These are phyloP conservation scores for Gossypium laxum DNA, from an alignment of 441 rosid genomes.

Conservation along the genomic window DNA sequence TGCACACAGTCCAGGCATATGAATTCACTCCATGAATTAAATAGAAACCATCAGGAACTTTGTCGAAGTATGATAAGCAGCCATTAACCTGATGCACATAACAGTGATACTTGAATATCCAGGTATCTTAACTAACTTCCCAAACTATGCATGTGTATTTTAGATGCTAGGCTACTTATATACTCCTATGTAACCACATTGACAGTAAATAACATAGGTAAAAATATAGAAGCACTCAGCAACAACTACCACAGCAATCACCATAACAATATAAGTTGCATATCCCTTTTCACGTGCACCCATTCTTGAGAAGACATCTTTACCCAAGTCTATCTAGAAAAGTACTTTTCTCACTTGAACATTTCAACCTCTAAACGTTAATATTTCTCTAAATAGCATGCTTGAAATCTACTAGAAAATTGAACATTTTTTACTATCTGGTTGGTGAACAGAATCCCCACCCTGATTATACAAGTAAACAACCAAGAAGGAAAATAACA, in stretches of 20 bases:
- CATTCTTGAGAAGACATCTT: neutral
- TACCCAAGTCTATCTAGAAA: neutral
- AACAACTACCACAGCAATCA: neutral
- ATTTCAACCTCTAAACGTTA: neutral
- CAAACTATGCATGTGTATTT: neutral
- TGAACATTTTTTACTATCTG: neutral
- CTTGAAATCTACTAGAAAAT: neutral
- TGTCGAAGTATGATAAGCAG: constrained; percentile 78
- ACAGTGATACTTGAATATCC: neutral
- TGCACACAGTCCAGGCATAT: constrained; percentile 81
- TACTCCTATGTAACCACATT: neutral
- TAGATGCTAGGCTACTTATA: neutral
- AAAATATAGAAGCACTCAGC: neutral
- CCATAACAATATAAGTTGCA: neutral
- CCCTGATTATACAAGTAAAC: neutral
- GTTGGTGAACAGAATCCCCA: neutral
- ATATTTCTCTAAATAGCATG: neutral
- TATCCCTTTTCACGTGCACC: neutral
- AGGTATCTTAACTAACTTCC: constrained; percentile 2
- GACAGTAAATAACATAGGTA: neutral
- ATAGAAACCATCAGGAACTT: constrained; percentile 95
- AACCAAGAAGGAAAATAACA: neutral
- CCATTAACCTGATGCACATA: constrained; percentile 72
- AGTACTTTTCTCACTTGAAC: neutral
- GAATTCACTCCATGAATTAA: constrained; percentile 80